Percentiles rank a stretch among this genome's conserved stretches.
phyloP scores from a whole-genome alignment of 345 rosid species.

The Salix exigua region DNA sequence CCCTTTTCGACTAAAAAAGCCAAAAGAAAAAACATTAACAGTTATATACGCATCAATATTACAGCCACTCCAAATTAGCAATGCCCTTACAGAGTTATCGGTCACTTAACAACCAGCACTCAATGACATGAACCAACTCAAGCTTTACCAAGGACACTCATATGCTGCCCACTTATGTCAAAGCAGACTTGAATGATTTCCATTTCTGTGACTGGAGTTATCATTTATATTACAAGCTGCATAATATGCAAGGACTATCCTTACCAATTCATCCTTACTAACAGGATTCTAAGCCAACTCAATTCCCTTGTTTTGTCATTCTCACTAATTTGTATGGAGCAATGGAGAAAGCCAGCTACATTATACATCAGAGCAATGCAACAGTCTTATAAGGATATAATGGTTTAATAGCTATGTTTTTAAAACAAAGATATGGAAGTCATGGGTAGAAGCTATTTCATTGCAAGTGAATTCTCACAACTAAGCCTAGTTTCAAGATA shows the following conservation, averaged over 20 bases:
- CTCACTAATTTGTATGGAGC: not conserved
- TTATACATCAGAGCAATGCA: not conserved
- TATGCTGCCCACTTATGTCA: not conserved
- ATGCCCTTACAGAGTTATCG: not conserved
- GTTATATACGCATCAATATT: not conserved
- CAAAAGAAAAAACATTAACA: not conserved
- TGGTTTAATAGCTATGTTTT: not conserved
- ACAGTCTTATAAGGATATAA: not conserved
- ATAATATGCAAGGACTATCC: not conserved
- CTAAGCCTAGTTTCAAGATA: not conserved
- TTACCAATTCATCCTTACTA: not conserved
- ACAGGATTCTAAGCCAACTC: not conserved
- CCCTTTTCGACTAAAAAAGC: not conserved
- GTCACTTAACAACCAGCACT: too few relatives aligned
- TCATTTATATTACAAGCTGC: not conserved
- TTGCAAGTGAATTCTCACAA: not conserved
- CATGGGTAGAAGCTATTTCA: not conserved
- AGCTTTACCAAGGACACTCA: not conserved
- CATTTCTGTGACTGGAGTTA: too few relatives aligned
- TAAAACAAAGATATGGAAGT: not conserved
- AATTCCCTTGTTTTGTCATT: not conserved
- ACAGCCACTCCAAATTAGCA: not conserved
- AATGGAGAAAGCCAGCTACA: not conserved
- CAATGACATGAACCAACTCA: not conserved
- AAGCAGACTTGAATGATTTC: too few relatives aligned